Conservation (phyloP, 257 asterid species). For the Agastache rugosa region DNA sequence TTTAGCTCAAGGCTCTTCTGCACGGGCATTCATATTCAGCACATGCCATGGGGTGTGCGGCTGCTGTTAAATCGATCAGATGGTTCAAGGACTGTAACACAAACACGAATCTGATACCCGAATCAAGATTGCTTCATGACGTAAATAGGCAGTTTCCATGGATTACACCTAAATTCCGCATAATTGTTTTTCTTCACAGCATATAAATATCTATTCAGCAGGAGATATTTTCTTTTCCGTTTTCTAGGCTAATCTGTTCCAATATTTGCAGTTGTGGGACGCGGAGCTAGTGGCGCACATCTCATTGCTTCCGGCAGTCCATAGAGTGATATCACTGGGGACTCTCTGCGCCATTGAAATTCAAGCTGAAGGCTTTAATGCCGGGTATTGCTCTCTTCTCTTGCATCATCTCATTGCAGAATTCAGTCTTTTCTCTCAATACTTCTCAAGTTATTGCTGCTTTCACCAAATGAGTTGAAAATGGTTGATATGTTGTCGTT, state of each 20-base stretch:
- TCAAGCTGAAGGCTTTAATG: constrained; percentile 70
- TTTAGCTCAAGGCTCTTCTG: constrained; percentile 93
- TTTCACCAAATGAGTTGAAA: not conserved
- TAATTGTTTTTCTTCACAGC: constrained; percentile 7
- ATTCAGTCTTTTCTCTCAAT: constrained; percentile 3
- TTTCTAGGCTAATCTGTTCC: constrained; percentile 5
- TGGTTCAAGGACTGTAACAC: constrained; percentile 79
- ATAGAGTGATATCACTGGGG: constrained; percentile 80
- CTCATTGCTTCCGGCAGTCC: constrained; percentile 74
- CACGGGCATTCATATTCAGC: constrained; percentile 99
- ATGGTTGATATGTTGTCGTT: not conserved
- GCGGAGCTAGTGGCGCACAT: constrained; percentile 59
- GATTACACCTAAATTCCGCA: not conserved
- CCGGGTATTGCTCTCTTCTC: constrained; percentile 63
- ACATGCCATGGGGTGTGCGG: constrained; percentile 94
- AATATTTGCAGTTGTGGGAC: constrained; percentile 75
- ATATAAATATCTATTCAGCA: not conserved
- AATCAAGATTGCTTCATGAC: constrained; percentile 73
- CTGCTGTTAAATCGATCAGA: constrained; percentile 84
- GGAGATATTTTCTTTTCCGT: not conserved
- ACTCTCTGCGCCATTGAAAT: constrained; percentile 93
- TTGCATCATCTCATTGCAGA: constrained; percentile 14
- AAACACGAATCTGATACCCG: constrained; percentile 66
- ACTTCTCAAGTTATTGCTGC: not conserved
- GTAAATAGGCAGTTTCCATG: constrained; percentile 43